Conservation (phyloP, 768 basidiomycete genomes). For the Boletus tomentosulus region DNA sequence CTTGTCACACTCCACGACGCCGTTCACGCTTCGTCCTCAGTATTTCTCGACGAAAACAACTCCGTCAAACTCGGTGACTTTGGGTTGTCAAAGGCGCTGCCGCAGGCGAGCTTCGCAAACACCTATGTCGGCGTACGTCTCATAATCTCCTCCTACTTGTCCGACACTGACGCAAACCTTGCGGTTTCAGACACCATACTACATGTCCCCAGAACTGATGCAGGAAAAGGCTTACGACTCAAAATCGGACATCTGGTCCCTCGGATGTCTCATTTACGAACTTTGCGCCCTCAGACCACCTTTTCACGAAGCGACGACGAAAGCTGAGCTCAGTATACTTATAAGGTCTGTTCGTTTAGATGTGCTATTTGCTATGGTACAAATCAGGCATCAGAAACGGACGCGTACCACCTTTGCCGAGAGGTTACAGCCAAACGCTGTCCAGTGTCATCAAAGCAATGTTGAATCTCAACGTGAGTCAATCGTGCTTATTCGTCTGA, state of each 20-base stretch:
- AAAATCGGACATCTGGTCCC: constrained; percentile 98
- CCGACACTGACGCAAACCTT: constrained; percentile 22
- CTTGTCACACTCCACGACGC: not conserved
- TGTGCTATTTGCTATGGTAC: not conserved
- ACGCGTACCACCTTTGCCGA: constrained; percentile 86
- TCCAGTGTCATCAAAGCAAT: constrained; percentile 79
- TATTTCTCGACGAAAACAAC: constrained; percentile 83
- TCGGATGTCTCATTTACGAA: constrained; percentile 96
- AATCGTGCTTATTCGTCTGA: not conserved
- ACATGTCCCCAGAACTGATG: constrained; percentile 99
- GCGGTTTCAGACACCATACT: constrained; percentile 90
- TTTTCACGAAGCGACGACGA: constrained; percentile 90
- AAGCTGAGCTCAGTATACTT: constrained; percentile 75
- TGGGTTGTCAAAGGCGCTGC: constrained; percentile 89
- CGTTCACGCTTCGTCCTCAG: constrained; percentile 36
- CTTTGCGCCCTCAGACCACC: constrained; percentile 92
- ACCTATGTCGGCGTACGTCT: constrained; percentile 92
- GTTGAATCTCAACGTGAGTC: constrained; percentile 75
- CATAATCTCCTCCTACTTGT: not conserved
- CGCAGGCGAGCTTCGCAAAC: constrained; percentile 84
- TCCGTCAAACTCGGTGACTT: constrained; percentile 97
- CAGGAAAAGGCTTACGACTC: constrained; percentile 97
- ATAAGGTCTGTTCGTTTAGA: constrained; percentile 55
- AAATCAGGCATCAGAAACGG: constrained; percentile 52
- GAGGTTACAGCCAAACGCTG: constrained; percentile 73